A percentile compares a stretch with the other conserved stretches of the same genome.
Evolutionary conservation across 2,329 filamentous ascomycete species (phyloP).

Genomic region (Golovinomyces cichoracearum): DNA sequence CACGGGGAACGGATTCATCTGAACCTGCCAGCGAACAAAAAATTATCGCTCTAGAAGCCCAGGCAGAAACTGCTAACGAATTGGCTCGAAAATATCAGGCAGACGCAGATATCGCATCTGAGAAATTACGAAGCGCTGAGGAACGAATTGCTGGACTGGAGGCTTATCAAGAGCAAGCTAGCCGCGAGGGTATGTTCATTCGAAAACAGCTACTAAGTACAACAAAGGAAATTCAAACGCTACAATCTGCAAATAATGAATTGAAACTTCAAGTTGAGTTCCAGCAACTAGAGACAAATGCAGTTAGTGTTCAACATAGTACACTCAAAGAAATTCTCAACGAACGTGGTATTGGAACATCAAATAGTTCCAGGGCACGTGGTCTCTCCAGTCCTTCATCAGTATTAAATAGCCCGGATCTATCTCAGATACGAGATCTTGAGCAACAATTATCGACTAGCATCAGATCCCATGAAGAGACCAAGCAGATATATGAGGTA

Average conservation of each 20-base stretch:
- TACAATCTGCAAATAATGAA: constrained; percentile 57
- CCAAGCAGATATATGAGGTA: constrained; percentile 48
- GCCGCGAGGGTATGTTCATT: constrained; percentile 70
- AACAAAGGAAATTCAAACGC: constrained; percentile 56
- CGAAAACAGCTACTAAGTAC: constrained; percentile 70
- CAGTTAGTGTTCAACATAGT: constrained; percentile 70
- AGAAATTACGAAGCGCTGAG: constrained; percentile 75
- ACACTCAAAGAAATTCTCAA: constrained; percentile 78
- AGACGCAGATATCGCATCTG: constrained; percentile 63
- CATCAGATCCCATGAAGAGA: constrained; percentile 60
- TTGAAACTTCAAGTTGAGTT: constrained; percentile 59
- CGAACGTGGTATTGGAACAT: constrained; percentile 65
- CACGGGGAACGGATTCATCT: constrained; percentile 15
- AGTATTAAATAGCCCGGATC: constrained; percentile 52
- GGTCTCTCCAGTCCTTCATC: constrained; percentile 48
- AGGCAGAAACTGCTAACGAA: constrained; percentile 50
- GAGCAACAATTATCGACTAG: constrained; percentile 66
- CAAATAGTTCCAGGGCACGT: constrained; percentile 43
- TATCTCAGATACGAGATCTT: constrained; percentile 53
- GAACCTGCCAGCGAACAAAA: constrained; percentile 33
- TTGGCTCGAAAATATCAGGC: constrained; percentile 72
- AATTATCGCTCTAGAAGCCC: constrained; percentile 47
- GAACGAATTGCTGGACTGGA: constrained; percentile 91
- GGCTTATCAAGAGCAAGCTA: constrained; percentile 90
- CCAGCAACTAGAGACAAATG: constrained; percentile 83